Base-by-base conservation (phyloP, 2,329 filamentous ascomycete species). In the Sarocladium oryzae region DNA sequence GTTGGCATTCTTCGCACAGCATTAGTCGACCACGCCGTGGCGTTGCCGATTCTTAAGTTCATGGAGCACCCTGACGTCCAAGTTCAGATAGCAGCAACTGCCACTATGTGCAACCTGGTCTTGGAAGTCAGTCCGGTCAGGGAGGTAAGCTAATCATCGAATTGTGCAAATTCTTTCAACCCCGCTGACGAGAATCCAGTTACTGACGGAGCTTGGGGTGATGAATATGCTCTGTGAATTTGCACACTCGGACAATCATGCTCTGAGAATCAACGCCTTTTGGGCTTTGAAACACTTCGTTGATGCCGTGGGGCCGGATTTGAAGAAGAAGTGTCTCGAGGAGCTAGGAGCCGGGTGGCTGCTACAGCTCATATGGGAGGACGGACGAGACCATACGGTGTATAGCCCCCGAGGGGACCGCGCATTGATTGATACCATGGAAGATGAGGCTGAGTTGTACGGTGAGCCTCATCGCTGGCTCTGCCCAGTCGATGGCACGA, bases 251-350 rank as follows among this genome's bases (percentile, higher is more conserved):
- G 77, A 79, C 43, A 88, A 92, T 61, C 79, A 86, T n/a, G 81
- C 84, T 43, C 74, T 97, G 50, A 82, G 89, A 21, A 76, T 95
- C 23, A 90, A 93, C 60, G 90, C 91, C 20, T 70, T 99, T 2
- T 99, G 93, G 92, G 89, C 90, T 5, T 72, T 99, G 53, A 97
- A 97, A 64, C 89, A 97, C 67, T 78, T 96, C 48, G 85, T 95
- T 2, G 79, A 87, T 56, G 84, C 82, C 20, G 81, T 87, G 5
- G 78, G 79, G 16, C 82, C 85, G 40, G 79, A 85, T 11, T 73
- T 88, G 57, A 95, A 93, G 68, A 85, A 86, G 60, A 78, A 80
- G 45, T 89, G 89, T 54, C 71, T 97, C 11, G 83, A 91, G 48
- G 83, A 88, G 60, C 75, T 97, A 3, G 84, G 84, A 8, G 79